phyloP scores from a whole-genome alignment of 2,329 filamentous ascomycete genomes.

The Aspergillus sp. region DNA sequence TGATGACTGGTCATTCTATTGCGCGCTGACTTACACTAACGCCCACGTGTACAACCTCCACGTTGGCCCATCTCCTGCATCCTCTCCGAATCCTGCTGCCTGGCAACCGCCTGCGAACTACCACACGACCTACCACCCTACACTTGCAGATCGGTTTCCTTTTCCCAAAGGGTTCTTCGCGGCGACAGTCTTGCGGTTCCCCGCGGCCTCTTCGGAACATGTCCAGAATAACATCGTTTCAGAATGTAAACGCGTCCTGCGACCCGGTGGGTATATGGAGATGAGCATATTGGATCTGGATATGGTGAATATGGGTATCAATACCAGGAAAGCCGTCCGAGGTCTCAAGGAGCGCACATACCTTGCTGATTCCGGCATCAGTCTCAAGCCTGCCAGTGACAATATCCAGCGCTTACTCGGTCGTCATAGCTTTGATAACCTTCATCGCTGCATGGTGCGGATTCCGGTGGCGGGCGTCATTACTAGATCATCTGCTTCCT shows the following conservation, averaged over 20 bases:
- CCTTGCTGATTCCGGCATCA: slow-evolving; percentile 34
- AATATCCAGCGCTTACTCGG: slow-evolving; percentile 41
- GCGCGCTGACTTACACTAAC: slow-evolving; percentile 41
- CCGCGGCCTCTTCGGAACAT: slow-evolving; percentile 36
- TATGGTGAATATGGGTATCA: slow-evolving; percentile 43
- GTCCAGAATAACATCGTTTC: slow-evolving; percentile 39
- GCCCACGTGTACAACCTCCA: slow-evolving; percentile 39
- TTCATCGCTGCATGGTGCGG: slow-evolving; percentile 43
- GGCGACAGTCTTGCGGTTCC: slow-evolving; percentile 40
- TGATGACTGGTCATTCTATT: slow-evolving; percentile 47
- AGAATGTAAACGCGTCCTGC: slow-evolving; percentile 42
- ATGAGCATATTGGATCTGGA: slow-evolving; percentile 44
- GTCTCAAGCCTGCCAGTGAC: slow-evolving; percentile 41
- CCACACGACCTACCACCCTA: slow-evolving; percentile 35
- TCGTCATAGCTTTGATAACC: slow-evolving; percentile 39
- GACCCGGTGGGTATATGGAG: slow-evolving; percentile 43
- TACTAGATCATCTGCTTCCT: slow-evolving; percentile 34
- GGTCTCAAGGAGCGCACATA: slow-evolving; percentile 40
- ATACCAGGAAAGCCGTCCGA: slow-evolving; percentile 38
- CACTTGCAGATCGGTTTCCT: slow-evolving; percentile 35
- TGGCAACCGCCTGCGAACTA: slow-evolving; percentile 38
- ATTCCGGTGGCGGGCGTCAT: slow-evolving; percentile 42
- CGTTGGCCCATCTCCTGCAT: slow-evolving; percentile 25
- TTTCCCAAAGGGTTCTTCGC: slow-evolving; percentile 42
- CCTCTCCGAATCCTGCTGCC: slow-evolving; percentile 31